These are phyloP conservation scores for Leishmania amazonensis DNA, from an alignment of 208 protist genomes.

Conservation along the genomic window DNA sequence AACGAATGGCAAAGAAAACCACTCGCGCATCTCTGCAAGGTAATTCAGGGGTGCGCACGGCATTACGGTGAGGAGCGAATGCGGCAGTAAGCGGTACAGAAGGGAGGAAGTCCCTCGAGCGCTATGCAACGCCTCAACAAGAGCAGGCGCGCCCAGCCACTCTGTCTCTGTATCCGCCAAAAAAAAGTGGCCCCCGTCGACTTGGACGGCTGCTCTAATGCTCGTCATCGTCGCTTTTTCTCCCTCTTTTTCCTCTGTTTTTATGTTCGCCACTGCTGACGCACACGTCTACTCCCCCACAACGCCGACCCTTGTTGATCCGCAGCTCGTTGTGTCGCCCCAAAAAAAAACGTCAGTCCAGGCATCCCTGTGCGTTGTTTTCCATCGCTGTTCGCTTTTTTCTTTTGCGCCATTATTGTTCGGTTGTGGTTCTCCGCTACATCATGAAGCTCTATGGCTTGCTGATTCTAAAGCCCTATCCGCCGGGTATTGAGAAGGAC, in stretches of 20 bases:
- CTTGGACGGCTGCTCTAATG: background rate
- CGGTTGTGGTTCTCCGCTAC: background rate
- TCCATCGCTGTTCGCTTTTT: background rate
- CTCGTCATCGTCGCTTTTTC: background rate
- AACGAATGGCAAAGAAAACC: background rate
- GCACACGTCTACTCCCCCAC: background rate
- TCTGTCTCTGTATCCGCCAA: background rate
- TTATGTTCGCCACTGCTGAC: background rate
- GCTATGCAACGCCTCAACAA: background rate
- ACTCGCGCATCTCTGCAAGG: background rate
- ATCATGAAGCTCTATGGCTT: slow-evolving; percentile 82
- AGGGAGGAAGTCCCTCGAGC: background rate
- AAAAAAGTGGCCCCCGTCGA: background rate
- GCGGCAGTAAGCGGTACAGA: background rate
- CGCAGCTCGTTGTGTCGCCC: background rate
- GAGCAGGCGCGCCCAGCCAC: background rate
- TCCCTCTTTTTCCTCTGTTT: background rate
- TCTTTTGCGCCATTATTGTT: background rate
- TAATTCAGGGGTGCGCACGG: background rate
- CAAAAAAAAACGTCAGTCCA: background rate
- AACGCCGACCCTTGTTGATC: background rate
- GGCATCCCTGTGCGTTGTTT: background rate
- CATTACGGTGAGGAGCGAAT: background rate
- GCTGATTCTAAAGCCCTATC: slow-evolving; percentile 63
- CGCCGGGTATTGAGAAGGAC: slow-evolving; percentile 57